phyloP scores from a whole-genome alignment of 1,139 yeast genomes.

The Nakaseomyces glabratus region DNA sequence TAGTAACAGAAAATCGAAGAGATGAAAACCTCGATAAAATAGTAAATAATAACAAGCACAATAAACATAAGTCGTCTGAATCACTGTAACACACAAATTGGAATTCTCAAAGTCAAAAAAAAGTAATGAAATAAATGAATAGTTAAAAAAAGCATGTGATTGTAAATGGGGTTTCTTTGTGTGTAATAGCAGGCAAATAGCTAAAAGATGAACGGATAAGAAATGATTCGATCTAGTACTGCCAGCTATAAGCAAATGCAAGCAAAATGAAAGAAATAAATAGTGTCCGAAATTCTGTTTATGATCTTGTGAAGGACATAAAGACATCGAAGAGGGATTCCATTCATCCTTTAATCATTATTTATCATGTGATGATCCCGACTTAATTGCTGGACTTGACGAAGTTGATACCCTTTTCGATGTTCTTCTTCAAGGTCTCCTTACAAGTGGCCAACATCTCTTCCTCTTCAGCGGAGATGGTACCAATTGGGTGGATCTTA shows the following conservation, averaged over 20 bases:
- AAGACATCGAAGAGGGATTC: background rate
- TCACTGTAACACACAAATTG: too few relatives aligned
- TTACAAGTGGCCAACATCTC: slow-evolving; percentile 71
- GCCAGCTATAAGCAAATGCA: background rate
- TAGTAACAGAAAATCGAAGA: background rate
- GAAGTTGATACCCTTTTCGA: slow-evolving; percentile 64
- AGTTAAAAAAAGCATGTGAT: too few relatives aligned
- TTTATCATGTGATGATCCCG: too few relatives aligned
- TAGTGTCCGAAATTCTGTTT: background rate
- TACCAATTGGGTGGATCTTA: slow-evolving; percentile 58
- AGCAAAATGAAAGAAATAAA: background rate
- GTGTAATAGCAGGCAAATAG: too few relatives aligned
- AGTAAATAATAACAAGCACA: slow-evolving; percentile 2
- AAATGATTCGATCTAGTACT: too few relatives aligned
- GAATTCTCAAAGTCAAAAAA: too few relatives aligned
- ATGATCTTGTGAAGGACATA: slow-evolving; percentile 1
- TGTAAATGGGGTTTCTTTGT: too few relatives aligned
- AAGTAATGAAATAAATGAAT: too few relatives aligned
- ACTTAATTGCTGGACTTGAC: slow-evolving; percentile 26
- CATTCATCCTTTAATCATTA: background rate
- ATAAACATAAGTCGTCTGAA: too few relatives aligned
- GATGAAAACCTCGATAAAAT: background rate
- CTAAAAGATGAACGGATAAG: too few relatives aligned
- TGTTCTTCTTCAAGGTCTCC: slow-evolving; percentile 70
- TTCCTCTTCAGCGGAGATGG: slow-evolving; percentile 52